Evolutionary conservation across 2,329 filamentous ascomycete genomes (phyloP).

Genomic region (Alternaria longipes): DNA sequence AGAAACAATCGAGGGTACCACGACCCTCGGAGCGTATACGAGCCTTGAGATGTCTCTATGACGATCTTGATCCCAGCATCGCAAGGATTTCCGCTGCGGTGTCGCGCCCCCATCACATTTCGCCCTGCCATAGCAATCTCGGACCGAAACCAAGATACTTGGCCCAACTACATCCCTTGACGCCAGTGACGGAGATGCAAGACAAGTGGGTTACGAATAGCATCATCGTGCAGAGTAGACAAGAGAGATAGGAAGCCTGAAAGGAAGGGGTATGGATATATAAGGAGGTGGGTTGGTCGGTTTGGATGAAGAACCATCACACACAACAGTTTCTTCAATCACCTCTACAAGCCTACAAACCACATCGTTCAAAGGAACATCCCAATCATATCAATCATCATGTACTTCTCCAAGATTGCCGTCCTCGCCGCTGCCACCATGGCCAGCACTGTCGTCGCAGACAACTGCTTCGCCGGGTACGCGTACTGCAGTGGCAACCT

Average conservation of each 20-base stretch:
- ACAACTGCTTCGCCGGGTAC: slow-evolving; percentile 3
- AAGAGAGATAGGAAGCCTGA: not conserved
- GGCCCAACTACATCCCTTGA: not conserved
- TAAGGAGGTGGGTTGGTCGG: not conserved
- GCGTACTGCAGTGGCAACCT: slow-evolving; percentile 5
- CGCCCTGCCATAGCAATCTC: not conserved
- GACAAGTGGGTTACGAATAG: not conserved
- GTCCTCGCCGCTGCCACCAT: not conserved
- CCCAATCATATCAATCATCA: not conserved
- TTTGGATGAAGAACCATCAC: not conserved
- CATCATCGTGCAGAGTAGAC: not conserved
- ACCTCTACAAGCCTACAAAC: not conserved
- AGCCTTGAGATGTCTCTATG: not conserved
- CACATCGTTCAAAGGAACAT: not conserved
- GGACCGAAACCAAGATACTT: not conserved
- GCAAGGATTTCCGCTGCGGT: not conserved
- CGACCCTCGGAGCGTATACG: accelerated
- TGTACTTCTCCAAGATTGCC: slow-evolving; percentile 5
- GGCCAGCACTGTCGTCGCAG: not conserved
- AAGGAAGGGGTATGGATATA: not conserved
- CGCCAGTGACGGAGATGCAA: not conserved
- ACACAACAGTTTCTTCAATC: not conserved
- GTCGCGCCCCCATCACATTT: not conserved
- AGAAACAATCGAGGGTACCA: not conserved
- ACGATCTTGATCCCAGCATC: not conserved